Base-by-base conservation (phyloP, 192 early-diverging fungal genomes). In the Backusella luteola region DNA sequence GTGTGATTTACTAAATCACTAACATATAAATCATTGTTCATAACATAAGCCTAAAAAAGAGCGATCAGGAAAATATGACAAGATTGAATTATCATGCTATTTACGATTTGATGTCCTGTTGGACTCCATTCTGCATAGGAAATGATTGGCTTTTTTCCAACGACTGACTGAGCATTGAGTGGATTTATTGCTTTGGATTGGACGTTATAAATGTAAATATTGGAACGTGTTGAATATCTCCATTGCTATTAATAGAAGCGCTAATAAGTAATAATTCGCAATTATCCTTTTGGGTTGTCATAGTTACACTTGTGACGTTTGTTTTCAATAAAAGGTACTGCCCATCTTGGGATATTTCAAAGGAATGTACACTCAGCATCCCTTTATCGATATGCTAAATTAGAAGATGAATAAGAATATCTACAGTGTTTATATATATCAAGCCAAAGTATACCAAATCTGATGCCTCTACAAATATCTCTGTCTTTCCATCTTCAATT, bases 21-120 rank as follows among this genome's bases (percentile, higher is more conserved):
- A 21, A 97, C 86, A 81, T 92, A 94, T 8, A 99, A 39, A 76
- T 99, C 90, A 81, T 98, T 97, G 80, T 94, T 90, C 67, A 91
- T 88, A 26, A 97, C 92, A 87, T 94, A 98, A 41, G 93, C 87
- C 82, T 84, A 71, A n/a, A 56, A 3, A 15, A 44, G 23, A 56
- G 6, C 23, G 8, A 23, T 56, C 76, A 69, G 44, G 44, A 34
- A 21, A 14, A 4, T 32, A 26, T 44, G 34, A 11, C 23, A 12
- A 35, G 41, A 46, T 1, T 3, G 2, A 38, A 71, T 56, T 5
- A 17, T 26, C 36, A 21, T 83, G 11, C 3, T 26, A 41, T 21
- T 41, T 36, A 67, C 66, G 34, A 39, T 74, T 67, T 82, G 89
- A 75, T 96, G 91, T 8, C 93, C 95, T 4, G 71, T 77, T 5